Evolutionary conservation across 139 green algal species (phyloP), one percentile per base, ranked within the genome.

Genomic region (Pseudopediastrum boryanum): DNA sequence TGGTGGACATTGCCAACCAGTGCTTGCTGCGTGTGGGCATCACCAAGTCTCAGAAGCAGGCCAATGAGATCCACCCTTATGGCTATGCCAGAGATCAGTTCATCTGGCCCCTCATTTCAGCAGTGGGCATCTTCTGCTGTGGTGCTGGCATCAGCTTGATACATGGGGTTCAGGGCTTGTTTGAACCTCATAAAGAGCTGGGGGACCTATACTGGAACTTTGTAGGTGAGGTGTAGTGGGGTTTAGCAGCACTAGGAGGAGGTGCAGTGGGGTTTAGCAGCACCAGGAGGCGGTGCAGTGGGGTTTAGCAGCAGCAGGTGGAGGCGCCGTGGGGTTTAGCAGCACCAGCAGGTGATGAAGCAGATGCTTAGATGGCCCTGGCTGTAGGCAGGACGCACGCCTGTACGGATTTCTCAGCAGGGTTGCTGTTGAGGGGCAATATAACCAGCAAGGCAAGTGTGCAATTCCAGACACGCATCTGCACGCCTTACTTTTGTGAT

Each of bases 21-120:
- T 73, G 82, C 33, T 78, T 97, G 64, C 86, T 97, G 64, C 84
- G 90, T 21, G 82, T 90, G 31, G 94, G 94, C 8, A 90, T 98
- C 76, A 41, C 90, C 65, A 77, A 91, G 84, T 52, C 81, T 51
- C 62, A 75, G 46, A 52, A 56, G 46, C 39, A 67, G 62, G 91
- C 94, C 23, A 96, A 87, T 0, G 46, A 76, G 38, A 62, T 87
- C 75, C 91, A 98, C 82, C 93, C 93, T 2, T 98, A 98, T 72
- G 95, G 95, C 39, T 97, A 96, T 86, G 85, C 91, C 69, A 86
- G 91, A 10, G 95, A 98, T 72, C 93, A 95, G 74, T 98, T 97
- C 76, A 88, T 98, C 12, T 98, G 93, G 84, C 91, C 87, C 4
- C 89, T 98, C 6, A 96, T 98, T 61, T 91, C 81, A n/a, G 94